Evolutionary conservation across 345 rosid species (phyloP).

Genomic region (Ailanthus altissimus): DNA sequence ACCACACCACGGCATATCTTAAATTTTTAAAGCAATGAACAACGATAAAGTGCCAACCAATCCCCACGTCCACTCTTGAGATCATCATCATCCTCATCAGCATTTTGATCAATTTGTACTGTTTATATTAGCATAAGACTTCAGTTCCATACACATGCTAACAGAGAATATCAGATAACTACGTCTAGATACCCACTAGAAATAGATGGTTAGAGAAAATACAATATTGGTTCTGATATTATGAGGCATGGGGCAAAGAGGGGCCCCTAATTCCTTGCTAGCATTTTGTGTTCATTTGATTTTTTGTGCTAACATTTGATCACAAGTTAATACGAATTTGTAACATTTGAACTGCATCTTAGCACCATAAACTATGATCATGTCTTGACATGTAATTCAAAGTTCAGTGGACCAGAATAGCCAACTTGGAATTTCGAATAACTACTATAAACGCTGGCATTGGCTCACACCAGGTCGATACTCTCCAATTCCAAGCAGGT

Average conservation of each 20-base stretch:
- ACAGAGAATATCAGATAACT: background rate
- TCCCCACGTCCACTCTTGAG: background rate
- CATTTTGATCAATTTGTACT: background rate
- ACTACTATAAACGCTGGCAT: constrained; percentile 37
- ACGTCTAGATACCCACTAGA: background rate
- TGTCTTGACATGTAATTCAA: background rate
- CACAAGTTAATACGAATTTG: background rate
- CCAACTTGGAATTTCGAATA: background rate
- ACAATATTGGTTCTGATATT: background rate
- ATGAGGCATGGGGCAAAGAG: background rate
- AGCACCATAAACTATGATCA: background rate
- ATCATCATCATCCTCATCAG: background rate
- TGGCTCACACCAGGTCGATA: constrained; percentile 57
- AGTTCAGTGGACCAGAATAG: background rate
- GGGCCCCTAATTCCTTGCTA: background rate
- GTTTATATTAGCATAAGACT: background rate
- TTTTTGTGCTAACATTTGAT: background rate
- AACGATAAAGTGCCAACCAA: background rate
- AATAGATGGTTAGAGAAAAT: background rate
- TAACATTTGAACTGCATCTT: background rate
- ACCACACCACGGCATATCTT: background rate
- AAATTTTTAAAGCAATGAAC: background rate
- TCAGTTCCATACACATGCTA: background rate
- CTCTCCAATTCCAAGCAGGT: constrained; percentile 80
- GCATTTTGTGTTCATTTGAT: background rate